These are phyloP conservation scores for Kwoniella bestiolae DNA, from an alignment of 768 basidiomycete genomes.

Conservation along the genomic window DNA sequence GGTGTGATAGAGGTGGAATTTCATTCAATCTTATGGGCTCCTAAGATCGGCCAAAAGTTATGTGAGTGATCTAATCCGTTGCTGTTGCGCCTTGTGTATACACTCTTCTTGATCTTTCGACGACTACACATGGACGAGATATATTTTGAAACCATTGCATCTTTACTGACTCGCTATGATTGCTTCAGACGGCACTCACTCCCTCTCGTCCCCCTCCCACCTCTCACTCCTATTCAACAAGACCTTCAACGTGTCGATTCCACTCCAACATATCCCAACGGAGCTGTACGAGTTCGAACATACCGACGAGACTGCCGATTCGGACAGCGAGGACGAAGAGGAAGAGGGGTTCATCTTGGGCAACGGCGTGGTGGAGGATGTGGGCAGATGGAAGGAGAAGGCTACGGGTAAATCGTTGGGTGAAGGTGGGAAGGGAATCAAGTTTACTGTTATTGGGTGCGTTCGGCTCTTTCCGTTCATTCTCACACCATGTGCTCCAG, in stretches of 20 bases:
- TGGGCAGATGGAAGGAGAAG: slow-evolving; percentile 80
- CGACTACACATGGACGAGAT: too few species aligned
- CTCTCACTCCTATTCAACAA: slow-evolving; percentile 84
- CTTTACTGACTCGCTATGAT: too few species aligned
- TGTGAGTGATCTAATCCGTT: slow-evolving; percentile 62
- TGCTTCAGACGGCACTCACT: slow-evolving; percentile 82
- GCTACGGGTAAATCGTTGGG: slow-evolving; percentile 73
- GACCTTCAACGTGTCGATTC: slow-evolving; percentile 95
- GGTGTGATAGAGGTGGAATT: slow-evolving; percentile 74
- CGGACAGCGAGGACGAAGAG: slow-evolving; percentile 34
- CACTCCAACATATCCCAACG: slow-evolving; percentile 82
- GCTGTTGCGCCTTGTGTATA: too few species aligned
- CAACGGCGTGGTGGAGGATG: slow-evolving; percentile 59
- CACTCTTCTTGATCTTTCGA: too few species aligned
- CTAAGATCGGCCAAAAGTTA: slow-evolving; percentile 76
- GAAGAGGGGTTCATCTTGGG: slow-evolving; percentile 19
- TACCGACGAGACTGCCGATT: slow-evolving; percentile 58
- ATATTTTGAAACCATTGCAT: background rate
- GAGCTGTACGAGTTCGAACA: slow-evolving; percentile 85
- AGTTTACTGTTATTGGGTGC: slow-evolving; percentile 88
- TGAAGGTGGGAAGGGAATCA: slow-evolving; percentile 67
- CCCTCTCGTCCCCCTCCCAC: slow-evolving; percentile 87
- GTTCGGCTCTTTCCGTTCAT: slow-evolving; percentile 41
- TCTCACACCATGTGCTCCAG: too few species aligned
- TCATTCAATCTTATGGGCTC: slow-evolving; percentile 87